Conservation (phyloP, 345 rosid species). For the Pseudoturritis turrita region DNA sequence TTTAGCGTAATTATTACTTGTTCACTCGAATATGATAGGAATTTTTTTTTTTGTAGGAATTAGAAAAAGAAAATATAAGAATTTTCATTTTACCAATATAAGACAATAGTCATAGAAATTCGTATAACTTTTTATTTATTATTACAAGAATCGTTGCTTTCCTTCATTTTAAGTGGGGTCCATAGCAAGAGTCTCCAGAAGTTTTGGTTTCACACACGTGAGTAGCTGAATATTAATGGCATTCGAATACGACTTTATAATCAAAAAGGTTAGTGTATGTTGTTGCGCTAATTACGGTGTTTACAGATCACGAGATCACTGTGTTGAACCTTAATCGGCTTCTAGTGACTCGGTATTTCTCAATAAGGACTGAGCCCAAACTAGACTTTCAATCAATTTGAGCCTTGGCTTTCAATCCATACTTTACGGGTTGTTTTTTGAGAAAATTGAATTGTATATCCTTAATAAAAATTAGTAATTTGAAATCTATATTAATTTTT, state of each 20-base stretch:
- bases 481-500: no score
- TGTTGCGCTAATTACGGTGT: conserved; percentile 1
- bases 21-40: background rate
- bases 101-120: background rate
- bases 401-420: background rate
- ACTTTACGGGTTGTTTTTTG: background rate
- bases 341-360: background rate
- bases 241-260: conserved; percentile 1
- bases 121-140: background rate
- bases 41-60: background rate
- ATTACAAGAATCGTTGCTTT: conserved; percentile 15
- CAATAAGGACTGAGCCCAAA: background rate
- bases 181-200: background rate
- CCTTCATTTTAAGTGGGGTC: background rate
- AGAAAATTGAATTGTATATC: no score
- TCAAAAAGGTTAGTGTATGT: background rate
- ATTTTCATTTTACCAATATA: background rate
- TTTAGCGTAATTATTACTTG: background rate
- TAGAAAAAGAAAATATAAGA: background rate
- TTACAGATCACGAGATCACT: conserved; percentile 5
- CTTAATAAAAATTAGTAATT: no score
- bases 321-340: conserved; percentile 3
- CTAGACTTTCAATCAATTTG: background rate
- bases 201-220: conserved; percentile 16
- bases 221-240: conserved; percentile 2